Base-by-base conservation (phyloP, 2,329 filamentous ascomycete genomes). In the Trichoderma sp. region DNA sequence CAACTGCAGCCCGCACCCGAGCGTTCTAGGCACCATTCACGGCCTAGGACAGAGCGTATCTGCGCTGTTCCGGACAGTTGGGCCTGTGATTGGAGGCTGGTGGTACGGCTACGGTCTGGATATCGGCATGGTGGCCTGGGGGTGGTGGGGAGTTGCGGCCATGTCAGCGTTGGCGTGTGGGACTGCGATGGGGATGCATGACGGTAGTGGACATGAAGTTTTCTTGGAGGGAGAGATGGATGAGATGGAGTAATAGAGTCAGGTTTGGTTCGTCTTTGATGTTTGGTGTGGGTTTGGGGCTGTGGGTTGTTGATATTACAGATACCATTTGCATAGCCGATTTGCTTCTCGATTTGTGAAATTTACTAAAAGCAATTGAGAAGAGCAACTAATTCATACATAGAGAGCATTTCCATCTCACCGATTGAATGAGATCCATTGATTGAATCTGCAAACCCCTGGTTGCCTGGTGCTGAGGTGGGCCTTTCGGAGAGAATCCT, bases 141-240 rank as follows among this genome's bases (percentile, higher is more conserved):
- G 85, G 11, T 89, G 86, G 86, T 89, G 87, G 86, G 83, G 80
- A 2, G 82, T 87, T 12, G 85, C 89, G 0, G 80, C 84, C 6
- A 85, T 92, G 29, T 88, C 90, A 1, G 83, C 88, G 7, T 71
- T 90, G 6, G 91, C 91, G 0, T 93, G 90, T 81, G 81, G 87
- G 3, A 86, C 91, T 11, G 12, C 90, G 2, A 88, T 91, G 82
- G 87, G 88, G 75, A 89, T 93, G n/a, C 86, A 90, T 50, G 92
- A 94, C 79, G 92, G 91, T 0, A 89, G 84, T 76, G 91, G 91
- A 2, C 90, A 92, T 81, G 90, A 92, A 82, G 88, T 90, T 31
- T 83, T 87, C 69, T 80, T 91, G 7, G 86, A 63, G 7, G 87
- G 84, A 1, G 87, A 89, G 69, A 83, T 86, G 66, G 82, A 83